These are phyloP conservation scores for Radiomyces spectabilis DNA, from an alignment of 192 early-diverging fungal genomes.

Conservation along the genomic window DNA sequence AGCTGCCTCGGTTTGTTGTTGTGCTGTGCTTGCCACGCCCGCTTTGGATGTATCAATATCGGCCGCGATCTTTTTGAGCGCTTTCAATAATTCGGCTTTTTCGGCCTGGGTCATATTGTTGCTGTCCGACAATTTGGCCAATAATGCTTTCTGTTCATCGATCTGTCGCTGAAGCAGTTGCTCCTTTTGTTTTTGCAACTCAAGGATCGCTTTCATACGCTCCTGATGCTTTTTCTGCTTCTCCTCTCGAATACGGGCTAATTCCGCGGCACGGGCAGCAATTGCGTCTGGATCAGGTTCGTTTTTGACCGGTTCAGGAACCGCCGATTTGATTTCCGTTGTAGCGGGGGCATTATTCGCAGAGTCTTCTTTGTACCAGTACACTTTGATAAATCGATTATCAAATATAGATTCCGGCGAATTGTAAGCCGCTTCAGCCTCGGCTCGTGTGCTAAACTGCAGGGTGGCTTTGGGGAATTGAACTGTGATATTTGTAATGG, in stretches of 20 bases:
- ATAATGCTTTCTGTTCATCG: constrained; percentile 54
- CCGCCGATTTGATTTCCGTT: constrained; percentile 3
- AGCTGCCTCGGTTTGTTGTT: constrained; percentile 21
- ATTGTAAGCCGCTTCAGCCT: constrained; percentile 63
- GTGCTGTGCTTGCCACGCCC: not conserved
- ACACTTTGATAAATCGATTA: constrained; percentile 85
- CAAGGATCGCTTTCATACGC: constrained; percentile 37
- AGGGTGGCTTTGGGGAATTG: constrained; percentile 53
- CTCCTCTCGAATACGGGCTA: constrained; percentile 36
- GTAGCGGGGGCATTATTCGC: constrained; percentile 14
- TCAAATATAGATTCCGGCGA: constrained; percentile 76
- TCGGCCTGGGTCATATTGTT: constrained; percentile 42
- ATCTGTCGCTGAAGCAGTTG: constrained; percentile 50
- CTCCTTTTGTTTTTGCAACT: constrained; percentile 52
- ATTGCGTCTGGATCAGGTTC: constrained; percentile 33
- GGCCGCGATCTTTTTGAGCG: constrained; percentile 35
- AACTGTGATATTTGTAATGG: constrained; percentile 62
- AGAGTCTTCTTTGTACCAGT: constrained; percentile 53
- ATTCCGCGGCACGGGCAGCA: constrained; percentile 34
- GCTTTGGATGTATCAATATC: constrained; percentile 30
- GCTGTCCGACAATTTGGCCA: constrained; percentile 46
- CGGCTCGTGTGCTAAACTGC: constrained; percentile 50
- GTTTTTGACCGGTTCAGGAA: constrained; percentile 7
- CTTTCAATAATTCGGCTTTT: constrained; percentile 39
- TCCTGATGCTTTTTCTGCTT: constrained; percentile 43